A percentile compares a stretch with the other conserved stretches of the same genome.
These are phyloP conservation scores for Aspergillus cristatus DNA, from an alignment of 495 filamentous ascomycete species.

Conservation along the genomic window DNA sequence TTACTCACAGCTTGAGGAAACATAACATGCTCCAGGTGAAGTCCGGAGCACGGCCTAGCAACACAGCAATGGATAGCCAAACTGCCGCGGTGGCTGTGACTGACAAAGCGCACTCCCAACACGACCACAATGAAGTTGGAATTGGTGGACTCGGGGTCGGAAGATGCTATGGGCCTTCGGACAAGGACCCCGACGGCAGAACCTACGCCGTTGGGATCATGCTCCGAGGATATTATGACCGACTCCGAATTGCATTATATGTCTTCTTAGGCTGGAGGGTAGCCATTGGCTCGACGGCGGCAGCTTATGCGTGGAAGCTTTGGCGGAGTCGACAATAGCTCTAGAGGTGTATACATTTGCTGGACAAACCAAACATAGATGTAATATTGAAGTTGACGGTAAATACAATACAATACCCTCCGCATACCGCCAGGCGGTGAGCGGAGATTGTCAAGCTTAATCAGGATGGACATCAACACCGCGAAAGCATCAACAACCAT, in stretches of 20 bases:
- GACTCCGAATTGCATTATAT: constrained; percentile 49
- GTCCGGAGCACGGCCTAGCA: constrained; percentile 25
- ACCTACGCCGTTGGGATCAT: constrained; percentile 49
- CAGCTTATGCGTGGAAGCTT: constrained; percentile 22
- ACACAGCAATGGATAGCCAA: constrained; percentile 34
- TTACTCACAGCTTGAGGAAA: constrained; percentile 53
- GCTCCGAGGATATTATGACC: constrained; percentile 62
- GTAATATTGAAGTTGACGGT: too few relatives aligned
- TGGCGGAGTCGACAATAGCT: constrained; percentile 17
- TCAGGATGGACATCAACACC: too few relatives aligned
- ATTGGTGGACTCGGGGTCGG: constrained; percentile 40
- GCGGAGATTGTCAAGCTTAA: too few relatives aligned
- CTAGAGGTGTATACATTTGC: constrained; percentile 1
- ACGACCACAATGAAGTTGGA: constrained; percentile 34
- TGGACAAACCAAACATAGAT: constrained; percentile 1
- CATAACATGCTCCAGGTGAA: constrained; percentile 39
- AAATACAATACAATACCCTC: too few relatives aligned
- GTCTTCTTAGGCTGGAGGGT: constrained; percentile 36
- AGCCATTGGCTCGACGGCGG: constrained; percentile 23
- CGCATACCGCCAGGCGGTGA: too few relatives aligned
- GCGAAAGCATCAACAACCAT: too few relatives aligned
- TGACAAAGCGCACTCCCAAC: constrained; percentile 7
- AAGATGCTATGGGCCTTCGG: constrained; percentile 29
- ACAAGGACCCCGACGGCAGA: constrained; percentile 17
- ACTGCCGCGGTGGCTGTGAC: constrained; percentile 32